Evolutionary conservation across 1,284 basidiomycete species (phyloP).

Genomic region (Moesziomyces aphidis): DNA sequence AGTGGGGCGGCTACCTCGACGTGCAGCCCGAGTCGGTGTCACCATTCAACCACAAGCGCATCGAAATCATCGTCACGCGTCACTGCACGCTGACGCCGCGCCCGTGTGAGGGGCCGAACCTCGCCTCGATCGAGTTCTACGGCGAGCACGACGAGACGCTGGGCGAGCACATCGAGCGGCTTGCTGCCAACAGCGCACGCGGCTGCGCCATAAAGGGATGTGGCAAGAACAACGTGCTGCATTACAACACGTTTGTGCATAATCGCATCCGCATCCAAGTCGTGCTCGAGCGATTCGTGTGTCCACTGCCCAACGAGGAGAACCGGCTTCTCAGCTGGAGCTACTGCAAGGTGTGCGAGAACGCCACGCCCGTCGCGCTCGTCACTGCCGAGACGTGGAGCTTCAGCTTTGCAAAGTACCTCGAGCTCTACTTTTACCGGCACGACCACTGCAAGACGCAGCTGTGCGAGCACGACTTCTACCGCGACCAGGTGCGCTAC

Average conservation of each 20-base stretch:
- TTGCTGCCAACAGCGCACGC: conserved; percentile 77
- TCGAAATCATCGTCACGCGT: conserved; percentile 80
- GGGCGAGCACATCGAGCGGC: conserved; percentile 88
- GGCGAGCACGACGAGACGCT: conserved; percentile 91
- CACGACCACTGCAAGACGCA: conserved; percentile 79
- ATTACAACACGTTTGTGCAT: conserved; percentile 90
- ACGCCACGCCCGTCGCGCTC: conserved; percentile 80
- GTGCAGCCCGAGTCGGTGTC: conserved; percentile 73
- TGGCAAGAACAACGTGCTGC: conserved; percentile 81
- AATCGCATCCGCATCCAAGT: conserved; percentile 85
- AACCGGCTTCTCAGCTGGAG: conserved; percentile 92
- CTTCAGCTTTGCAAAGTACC: conserved; percentile 92
- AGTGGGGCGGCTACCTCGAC: conserved; percentile 49
- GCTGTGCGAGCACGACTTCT: conserved; percentile 93
- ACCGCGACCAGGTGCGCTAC: conserved; percentile 91
- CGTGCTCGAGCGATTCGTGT: conserved; percentile 69
- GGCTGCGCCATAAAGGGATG: conserved; percentile 84
- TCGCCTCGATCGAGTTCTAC: conserved; percentile 87
- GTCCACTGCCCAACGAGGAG: conserved; percentile 69
- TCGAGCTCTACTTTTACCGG: conserved; percentile 92
- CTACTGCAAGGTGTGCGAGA: conserved; percentile 77
- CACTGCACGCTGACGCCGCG: conserved; percentile 74
- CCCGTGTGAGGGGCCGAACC: conserved; percentile 70
- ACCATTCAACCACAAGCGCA: conserved; percentile 91
- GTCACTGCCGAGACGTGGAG: conserved; percentile 92